Percentiles rank a stretch among this genome's conserved stretches.
phyloP scores from a whole-genome alignment of 495 filamentous ascomycete species.

The Articulospora tetracladia region DNA sequence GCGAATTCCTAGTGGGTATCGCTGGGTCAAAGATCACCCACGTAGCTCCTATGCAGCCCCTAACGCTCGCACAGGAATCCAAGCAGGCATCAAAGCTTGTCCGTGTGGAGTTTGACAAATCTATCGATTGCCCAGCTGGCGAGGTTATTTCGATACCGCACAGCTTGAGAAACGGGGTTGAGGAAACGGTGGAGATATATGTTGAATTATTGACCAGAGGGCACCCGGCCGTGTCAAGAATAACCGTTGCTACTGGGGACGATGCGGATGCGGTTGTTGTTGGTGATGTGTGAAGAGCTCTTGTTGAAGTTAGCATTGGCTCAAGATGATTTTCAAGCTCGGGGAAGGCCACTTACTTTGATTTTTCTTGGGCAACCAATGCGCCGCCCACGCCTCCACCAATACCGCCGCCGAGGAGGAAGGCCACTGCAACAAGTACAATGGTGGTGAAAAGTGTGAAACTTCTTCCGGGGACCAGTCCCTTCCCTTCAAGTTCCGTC shows the following conservation, averaged over 20 bases:
- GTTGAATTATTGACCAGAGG: constrained; percentile 10
- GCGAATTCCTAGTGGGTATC: constrained; percentile 11
- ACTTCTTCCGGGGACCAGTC: neutral
- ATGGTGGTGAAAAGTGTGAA: constrained; percentile 1
- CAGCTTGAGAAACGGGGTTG: constrained; percentile 1
- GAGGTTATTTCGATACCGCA: constrained; percentile 10
- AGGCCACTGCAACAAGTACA: constrained; percentile 6
- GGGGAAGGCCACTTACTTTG: constrained; percentile 3
- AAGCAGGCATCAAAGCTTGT: constrained; percentile 13
- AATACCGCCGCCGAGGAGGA: constrained; percentile 18
- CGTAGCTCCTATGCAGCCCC: constrained; percentile 14
- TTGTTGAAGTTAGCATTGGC: neutral
- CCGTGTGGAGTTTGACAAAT: constrained; percentile 3
- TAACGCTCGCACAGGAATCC: constrained; percentile 5
- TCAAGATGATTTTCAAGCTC: neutral
- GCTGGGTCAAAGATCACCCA: constrained; percentile 18
- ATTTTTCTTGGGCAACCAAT: constrained; percentile 8
- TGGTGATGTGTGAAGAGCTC: neutral
- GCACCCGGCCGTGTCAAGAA: constrained; percentile 17
- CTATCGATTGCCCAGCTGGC: neutral
- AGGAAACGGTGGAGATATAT: constrained; percentile 7
- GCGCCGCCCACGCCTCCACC: constrained; percentile 18
- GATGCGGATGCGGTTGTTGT: constrained; percentile 1
- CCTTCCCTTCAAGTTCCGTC: neutral
- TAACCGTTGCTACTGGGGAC: neutral